Conservation (phyloP, 805 yeast species). For the Candida taoyuanica region DNA sequence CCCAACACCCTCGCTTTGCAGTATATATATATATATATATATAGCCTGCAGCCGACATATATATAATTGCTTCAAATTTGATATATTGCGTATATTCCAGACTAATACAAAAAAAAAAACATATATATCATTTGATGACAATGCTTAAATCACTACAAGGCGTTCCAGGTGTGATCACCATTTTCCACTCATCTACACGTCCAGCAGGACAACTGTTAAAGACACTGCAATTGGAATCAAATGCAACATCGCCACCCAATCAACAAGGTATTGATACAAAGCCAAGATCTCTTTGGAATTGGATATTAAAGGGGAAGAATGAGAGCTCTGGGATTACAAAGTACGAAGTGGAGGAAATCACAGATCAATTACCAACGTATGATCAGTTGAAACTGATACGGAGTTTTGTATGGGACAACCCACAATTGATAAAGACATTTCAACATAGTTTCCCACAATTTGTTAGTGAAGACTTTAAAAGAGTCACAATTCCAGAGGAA, state of each 20-base stretch:
- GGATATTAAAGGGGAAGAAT: constrained; percentile 16
- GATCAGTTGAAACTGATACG: constrained; percentile 24
- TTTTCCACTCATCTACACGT: constrained; percentile 30
- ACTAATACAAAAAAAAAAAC: neutral
- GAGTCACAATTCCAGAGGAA: constrained; percentile 11
- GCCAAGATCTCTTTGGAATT: constrained; percentile 19
- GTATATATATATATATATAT: no score
- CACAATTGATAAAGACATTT: constrained; percentile 13
- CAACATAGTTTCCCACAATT: constrained; percentile 21
- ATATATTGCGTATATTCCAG: neutral
- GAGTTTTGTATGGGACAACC: constrained; percentile 11
- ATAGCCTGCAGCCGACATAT: no score
- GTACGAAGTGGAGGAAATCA: constrained; percentile 12
- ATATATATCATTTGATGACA: constrained; percentile 41
- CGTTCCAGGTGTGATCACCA: constrained; percentile 42
- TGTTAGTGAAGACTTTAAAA: constrained; percentile 10
- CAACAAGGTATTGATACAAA: constrained; percentile 4
- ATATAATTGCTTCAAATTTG: no score
- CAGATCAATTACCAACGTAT: constrained; percentile 21
- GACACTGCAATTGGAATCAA: constrained; percentile 4
- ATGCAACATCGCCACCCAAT: constrained; percentile 9
- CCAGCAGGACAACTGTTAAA: constrained; percentile 17
- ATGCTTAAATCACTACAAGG: constrained; percentile 43
- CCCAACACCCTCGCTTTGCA: no score
- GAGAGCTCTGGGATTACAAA: constrained; percentile 4